Base-by-base conservation (phyloP, 1,284 basidiomycete species). In the Laetiporus sulphureus region DNA sequence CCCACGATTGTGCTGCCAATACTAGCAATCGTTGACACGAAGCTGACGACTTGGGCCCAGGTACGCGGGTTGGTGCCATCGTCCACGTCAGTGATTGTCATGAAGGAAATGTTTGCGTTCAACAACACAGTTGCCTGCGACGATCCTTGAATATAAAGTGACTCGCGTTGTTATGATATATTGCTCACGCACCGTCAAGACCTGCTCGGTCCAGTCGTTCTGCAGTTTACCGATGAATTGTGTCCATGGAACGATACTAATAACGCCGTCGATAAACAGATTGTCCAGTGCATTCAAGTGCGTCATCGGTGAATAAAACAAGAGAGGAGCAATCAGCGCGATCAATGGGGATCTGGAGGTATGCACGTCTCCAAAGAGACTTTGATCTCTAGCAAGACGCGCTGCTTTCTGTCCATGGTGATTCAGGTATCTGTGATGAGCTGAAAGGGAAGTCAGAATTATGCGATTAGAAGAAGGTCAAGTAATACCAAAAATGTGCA, bases 331-430 rank as follows among this genome's bases (percentile, higher is more conserved):
- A 3, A 67, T 23, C 0, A 61, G 10, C 5, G 22, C 46, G 46
- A 75, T 64, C 3, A 62, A 46, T 1, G 40, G 38, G 4, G 70
- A 65, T 16, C 62, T 57, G 1, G 32, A 31, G 1, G 41, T 40
- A n/a, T n/a, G n/a, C 46, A 48, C 41, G 50, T 49, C 37, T 22
- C 48, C 47, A 49, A 65, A 50, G 63, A 77, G 54, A 2, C 67
- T 67, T 46, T 72, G 66, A 36, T 70, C 60, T 7, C 65, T 63
- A 30, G 64, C 58, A 6, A 78, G 63, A 1, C 80, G 73, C 0
- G 72, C 75, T 20, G 65, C 66, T 0, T 66, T 59, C 51, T 78
- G 68, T 2, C 78, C 80, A 19, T 77, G 56, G 47, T 68, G 72
- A 47, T 81, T 67, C 3, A 72, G 25, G 49, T 73, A 78, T 22